Evolutionary conservation across 345 rosid genomes (phyloP).

Genomic region (Ricinus communis): DNA sequence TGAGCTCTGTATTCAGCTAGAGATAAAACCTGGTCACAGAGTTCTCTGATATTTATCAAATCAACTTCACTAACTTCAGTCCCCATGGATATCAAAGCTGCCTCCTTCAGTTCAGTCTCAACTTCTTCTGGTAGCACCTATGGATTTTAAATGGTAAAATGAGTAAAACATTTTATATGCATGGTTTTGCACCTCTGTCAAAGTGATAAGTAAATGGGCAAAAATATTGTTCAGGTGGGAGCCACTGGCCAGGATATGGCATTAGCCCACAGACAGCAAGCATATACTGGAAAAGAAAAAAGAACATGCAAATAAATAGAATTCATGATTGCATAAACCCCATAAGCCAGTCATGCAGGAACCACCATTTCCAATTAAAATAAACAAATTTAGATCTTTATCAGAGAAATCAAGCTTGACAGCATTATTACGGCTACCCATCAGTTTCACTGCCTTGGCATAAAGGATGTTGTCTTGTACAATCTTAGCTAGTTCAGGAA

Average conservation of each 20-base stretch:
- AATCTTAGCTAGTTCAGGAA: constrained; percentile 94
- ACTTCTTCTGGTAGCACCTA: constrained; percentile 70
- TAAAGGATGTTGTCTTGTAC: constrained; percentile 74
- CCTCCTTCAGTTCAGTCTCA: constrained; percentile 78
- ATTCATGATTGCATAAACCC: not conserved
- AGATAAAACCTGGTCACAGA: constrained; percentile 82
- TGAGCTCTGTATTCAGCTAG: constrained; percentile 90
- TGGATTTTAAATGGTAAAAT: not conserved
- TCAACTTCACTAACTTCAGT: constrained; percentile 86
- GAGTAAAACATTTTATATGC: too few relatives aligned
- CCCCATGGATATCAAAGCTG: constrained; percentile 89
- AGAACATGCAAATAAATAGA: not conserved
- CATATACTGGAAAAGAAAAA: not conserved
- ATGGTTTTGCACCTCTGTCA: too few relatives aligned
- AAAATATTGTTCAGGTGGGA: not conserved
- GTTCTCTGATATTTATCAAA: constrained; percentile 67
- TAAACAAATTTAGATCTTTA: not conserved
- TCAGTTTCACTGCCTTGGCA: constrained; percentile 78
- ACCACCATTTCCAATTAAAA: not conserved
- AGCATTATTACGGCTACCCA: constrained; percentile 81
- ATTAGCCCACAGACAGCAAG: not conserved
- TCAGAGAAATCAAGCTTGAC: constrained; percentile 87
- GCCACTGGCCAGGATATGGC: not conserved
- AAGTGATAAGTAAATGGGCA: too few relatives aligned
- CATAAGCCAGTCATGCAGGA: not conserved